Evolutionary conservation across 1,284 basidiomycete genomes (phyloP).

Genomic region (Melampsora larici-populina): DNA sequence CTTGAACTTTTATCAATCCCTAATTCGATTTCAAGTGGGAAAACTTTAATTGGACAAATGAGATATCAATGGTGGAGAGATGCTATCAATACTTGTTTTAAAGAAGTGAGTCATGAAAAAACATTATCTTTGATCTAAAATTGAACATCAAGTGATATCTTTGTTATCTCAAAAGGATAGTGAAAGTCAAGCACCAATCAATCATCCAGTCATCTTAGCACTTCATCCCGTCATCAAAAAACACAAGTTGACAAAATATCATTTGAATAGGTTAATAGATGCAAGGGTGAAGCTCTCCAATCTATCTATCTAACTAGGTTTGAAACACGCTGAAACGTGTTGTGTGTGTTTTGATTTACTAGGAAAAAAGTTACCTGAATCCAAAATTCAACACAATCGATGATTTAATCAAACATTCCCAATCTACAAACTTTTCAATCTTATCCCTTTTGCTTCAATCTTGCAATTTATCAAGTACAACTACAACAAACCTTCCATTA

Average conservation of each 20-base stretch:
- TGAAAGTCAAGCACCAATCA: background rate
- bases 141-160: background rate
- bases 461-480: background rate
- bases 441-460: conserved; percentile 16
- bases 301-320: background rate
- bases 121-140: no score
- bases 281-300: background rate
- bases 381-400: background rate
- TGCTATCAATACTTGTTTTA: conserved; percentile 12
- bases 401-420: background rate
- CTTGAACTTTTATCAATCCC: conserved; percentile 7
- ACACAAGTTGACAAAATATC: conserved; percentile 29
- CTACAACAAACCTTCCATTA: background rate
- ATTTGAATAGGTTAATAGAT: conserved; percentile 24
- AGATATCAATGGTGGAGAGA: conserved; percentile 31
- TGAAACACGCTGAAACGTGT: background rate
- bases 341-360: background rate
- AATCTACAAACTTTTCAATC: conserved; percentile 1
- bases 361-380: conserved; percentile 16
- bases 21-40: background rate
- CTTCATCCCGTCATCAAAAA: background rate
- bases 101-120: background rate
- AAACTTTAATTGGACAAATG: background rate
- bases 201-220: conserved; percentile 20
- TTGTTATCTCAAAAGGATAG: background rate